Base-by-base conservation (phyloP, 805 yeast species). In the Candida argentea region DNA sequence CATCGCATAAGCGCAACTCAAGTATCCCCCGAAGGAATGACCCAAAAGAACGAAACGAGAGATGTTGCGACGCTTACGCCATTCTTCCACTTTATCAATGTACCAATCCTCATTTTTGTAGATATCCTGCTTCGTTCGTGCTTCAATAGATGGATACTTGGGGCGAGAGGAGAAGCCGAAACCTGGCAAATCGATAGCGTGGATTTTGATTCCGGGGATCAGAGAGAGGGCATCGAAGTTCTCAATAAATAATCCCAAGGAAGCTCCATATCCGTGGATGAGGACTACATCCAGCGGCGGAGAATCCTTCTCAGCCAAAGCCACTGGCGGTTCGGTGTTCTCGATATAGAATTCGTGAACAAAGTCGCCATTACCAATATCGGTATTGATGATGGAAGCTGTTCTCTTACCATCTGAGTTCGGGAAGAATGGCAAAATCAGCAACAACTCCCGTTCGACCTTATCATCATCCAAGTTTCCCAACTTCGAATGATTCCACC, bases 261-360 rank as follows among this genome's bases (percentile, higher is more conserved):
- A 83, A 0, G 97, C 94, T 2, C 94, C 95, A 46, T 85, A 86
- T 0, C 98, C 98, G 52, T 89, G 98, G 4, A 91, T 55, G 36
- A 89, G 52, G 2, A 91, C 84, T 14, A 86, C 51, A 50, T 76
- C 82, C 31, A 51, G 55, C 3, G 35, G 34, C 13, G 27, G 24
- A 3, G 29, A 17, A 14, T 26, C 29, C 10, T 14, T 20, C 10
- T 18, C 20, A 18, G 10, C 10, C 7, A 10, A 10, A 8, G 20
- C 24, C 2, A 28, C 31, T 3, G 80, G 70, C 11, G 38, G 28
- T 25, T 55, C 61, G 7, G 39, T 63, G 36, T 76, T 72, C 24
- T 58, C 57, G 18, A 87, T 68, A 35, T 59, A 67, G 34, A 86
- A 74, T 53, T 89, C 97, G 54, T 87, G 89, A 33, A 87, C 76